phyloP scores from a whole-genome alignment of 306 rosid species.

The Cucumis cinereus region DNA sequence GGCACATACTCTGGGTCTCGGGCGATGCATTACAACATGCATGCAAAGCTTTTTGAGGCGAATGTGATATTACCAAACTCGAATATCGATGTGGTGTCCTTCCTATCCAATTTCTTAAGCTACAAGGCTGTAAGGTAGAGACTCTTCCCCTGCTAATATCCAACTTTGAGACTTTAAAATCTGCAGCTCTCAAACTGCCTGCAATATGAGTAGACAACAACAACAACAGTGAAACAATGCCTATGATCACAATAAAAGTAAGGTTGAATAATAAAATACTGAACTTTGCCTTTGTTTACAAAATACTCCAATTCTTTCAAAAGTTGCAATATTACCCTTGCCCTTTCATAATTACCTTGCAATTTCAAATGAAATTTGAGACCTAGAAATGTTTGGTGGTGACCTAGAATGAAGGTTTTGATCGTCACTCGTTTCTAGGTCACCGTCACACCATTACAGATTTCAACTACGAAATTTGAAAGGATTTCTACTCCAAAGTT shows the following conservation, averaged over 20 bases:
- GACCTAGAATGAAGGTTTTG: too few species aligned
- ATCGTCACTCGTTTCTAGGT: too few species aligned
- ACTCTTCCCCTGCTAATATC: constrained; percentile 23
- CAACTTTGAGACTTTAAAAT: constrained; percentile 31
- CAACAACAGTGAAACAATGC: neutral
- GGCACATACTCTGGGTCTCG: constrained; percentile 37
- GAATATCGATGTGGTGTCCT: constrained; percentile 29
- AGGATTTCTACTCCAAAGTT: too few species aligned
- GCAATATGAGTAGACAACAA: neutral
- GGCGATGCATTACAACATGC: constrained; percentile 11
- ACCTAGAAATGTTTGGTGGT: too few species aligned
- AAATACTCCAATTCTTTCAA: too few species aligned
- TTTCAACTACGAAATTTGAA: too few species aligned
- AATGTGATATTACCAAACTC: constrained; percentile 28
- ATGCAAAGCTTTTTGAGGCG: constrained; percentile 18
- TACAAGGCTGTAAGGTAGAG: constrained; percentile 25
- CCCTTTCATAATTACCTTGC: too few species aligned
- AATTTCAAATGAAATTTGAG: too few species aligned
- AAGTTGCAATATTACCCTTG: too few species aligned
- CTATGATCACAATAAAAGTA: neutral
- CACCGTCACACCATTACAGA: too few species aligned
- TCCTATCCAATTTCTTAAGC: constrained; percentile 36
- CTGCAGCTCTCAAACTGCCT: constrained; percentile 56
- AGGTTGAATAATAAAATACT: too few species aligned
- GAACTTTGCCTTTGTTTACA: too few species aligned